phyloP scores from a whole-genome alignment of 805 yeast genomes.

The Danielia oregonensis region DNA sequence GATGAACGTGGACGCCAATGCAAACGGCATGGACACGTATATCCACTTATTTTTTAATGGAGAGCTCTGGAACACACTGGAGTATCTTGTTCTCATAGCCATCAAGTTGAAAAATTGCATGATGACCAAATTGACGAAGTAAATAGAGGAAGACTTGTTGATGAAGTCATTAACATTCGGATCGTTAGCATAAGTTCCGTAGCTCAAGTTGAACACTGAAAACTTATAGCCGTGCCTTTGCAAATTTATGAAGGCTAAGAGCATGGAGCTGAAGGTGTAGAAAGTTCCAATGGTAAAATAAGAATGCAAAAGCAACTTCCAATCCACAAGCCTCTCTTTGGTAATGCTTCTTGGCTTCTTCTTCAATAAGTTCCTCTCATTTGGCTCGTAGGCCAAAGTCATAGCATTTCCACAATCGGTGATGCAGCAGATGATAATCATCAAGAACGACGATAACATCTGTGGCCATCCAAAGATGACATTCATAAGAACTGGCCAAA shows the following conservation, averaged over 20 bases:
- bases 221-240: conserved; percentile 34
- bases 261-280: conserved; percentile 37
- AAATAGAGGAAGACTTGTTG: conserved; percentile 40
- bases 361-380: conserved; percentile 39
- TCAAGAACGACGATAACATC: conserved; percentile 43
- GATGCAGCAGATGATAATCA: conserved; percentile 48
- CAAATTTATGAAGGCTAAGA: conserved; percentile 37
- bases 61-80: conserved; percentile 39
- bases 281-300: conserved; percentile 42
- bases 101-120: conserved; percentile 45
- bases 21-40: conserved; percentile 32
- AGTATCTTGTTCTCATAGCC: conserved; percentile 39
- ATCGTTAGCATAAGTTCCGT: conserved; percentile 25
- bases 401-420: conserved; percentile 47
- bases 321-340: conserved; percentile 39
- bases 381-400: conserved; percentile 41
- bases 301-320: conserved; percentile 37
- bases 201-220: conserved; percentile 30
- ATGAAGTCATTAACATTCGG: conserved; percentile 20
- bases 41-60: conserved; percentile 33
- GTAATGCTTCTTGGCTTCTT: conserved; percentile 42
- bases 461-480: conserved; percentile 49
- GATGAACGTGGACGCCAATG: conserved; percentile 36
- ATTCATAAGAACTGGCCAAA: conserved; percentile 48
- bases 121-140: conserved; percentile 45